Evolutionary conservation across 1,284 basidiomycete genomes (phyloP), one percentile per base, ranked within the genome.

Genomic region (Malassezia japonica): DNA sequence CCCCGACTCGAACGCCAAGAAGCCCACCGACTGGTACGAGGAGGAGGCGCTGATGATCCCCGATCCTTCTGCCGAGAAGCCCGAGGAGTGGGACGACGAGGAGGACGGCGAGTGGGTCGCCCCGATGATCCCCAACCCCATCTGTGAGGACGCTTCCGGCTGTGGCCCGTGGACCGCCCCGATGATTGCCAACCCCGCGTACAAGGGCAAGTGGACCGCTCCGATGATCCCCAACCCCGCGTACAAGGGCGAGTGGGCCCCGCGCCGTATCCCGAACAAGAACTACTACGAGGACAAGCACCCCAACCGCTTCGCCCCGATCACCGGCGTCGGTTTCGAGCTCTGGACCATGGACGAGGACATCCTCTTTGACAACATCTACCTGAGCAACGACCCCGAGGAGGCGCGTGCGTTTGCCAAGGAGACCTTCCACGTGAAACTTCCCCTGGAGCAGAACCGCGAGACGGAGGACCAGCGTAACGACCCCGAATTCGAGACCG

Each of bases 11-110:
- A 83, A 86, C 7, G 92, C 92, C 36, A 78, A 76, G 60, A 92
- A 87, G 78, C 94, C 94, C 43, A 87, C 85, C 57, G 90, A 87
- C 69, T 99, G 94, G 94, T 82, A 96, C 59, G 88, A 87, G 62
- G 78, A 95, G 56, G 91, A 96, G 74, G 82, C 85, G 3, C 75
- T 81, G 53, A 79, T 76, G 45, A 81, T 96, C 61, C 82, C 89
- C 44, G 94, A 98, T 74, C 91, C 94, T 1, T 86, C 90, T 62
- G 85, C 89, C 39, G 82, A 84, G 77, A 96, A 96, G 80, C 94
- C 94, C 25, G 92, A 96, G 74, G 94, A 99, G 76, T 99, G 94
- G 94, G 91, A 95, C 72, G 87, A 98, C 64, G 94, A 96, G 75
- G 92, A 98, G 75, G 92, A 98, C 68, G 94, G 94, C 75, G 92